These are phyloP conservation scores for Poa annua DNA, from an alignment of 176 grass and related monocot species.

Conservation along the genomic window DNA sequence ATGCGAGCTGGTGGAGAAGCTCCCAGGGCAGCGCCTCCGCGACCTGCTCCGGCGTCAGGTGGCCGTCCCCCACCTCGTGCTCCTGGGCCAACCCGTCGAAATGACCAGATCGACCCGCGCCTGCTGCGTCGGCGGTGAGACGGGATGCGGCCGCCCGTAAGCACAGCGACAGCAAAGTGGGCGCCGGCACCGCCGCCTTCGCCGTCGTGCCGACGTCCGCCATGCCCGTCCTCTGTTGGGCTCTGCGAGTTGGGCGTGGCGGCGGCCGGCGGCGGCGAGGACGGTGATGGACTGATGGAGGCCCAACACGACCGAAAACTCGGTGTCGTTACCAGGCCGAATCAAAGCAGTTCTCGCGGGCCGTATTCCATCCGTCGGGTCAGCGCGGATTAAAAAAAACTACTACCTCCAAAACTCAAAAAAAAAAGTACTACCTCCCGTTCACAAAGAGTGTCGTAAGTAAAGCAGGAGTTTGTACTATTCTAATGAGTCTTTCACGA, in stretches of 20 bases:
- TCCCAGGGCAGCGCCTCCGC: slow-evolving; percentile 42
- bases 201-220: background rate
- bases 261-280: background rate
- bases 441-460: too few species aligned
- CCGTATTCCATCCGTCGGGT: too few species aligned
- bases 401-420: too few species aligned
- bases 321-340: background rate
- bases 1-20: slow-evolving; percentile 38
- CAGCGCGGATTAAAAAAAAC: too few species aligned
- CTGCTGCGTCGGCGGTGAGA: background rate
- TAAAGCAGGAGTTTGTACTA: too few species aligned
- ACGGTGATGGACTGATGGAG: background rate
- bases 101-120: background rate
- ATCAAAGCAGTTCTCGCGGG: background rate
- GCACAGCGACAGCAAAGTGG: slow-evolving; percentile 46
- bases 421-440: too few species aligned
- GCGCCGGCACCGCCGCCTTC: background rate
- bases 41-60: slow-evolving; percentile 29
- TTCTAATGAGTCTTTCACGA: too few species aligned
- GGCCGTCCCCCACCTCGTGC: background rate
- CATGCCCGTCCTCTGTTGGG: background rate
- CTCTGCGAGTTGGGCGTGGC: background rate
- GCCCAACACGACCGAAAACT: background rate
- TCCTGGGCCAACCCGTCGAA: background rate
- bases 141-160: slow-evolving; percentile 9